Conservation (phyloP, 257 asterid species). For the Penstemon newberryi region DNA sequence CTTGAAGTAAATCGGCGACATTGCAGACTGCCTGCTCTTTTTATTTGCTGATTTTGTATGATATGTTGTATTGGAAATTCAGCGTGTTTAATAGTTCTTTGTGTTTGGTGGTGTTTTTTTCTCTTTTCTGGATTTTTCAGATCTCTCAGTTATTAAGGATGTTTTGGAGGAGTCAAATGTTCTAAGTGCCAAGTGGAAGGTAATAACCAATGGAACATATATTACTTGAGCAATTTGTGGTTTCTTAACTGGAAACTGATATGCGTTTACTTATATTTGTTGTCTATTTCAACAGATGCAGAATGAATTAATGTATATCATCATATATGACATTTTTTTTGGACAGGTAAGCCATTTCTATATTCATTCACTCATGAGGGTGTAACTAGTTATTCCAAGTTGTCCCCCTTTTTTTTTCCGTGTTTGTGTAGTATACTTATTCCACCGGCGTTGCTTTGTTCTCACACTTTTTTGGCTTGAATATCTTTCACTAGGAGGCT, state of each 20-base stretch:
- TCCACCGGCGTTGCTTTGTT: constrained; percentile 20
- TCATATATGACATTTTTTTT: constrained; percentile 75
- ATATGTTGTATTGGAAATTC: not conserved
- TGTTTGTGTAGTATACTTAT: not conserved
- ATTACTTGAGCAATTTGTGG: not conserved
- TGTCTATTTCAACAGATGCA: constrained; percentile 64
- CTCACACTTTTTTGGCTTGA: constrained; percentile 21
- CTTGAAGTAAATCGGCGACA: not conserved
- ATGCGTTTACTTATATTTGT: not conserved
- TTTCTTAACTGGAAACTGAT: not conserved
- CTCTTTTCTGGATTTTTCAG: constrained; percentile 35
- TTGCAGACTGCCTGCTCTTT: too few relatives aligned
- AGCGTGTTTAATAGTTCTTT: not conserved
- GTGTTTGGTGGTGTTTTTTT: not conserved
- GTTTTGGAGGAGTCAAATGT: constrained; percentile 60
- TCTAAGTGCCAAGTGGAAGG: constrained; percentile 82
- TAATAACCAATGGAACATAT: constrained; percentile 27
- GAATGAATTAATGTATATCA: constrained; percentile 64
- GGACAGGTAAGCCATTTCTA: constrained; percentile 58
- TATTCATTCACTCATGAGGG: not conserved
- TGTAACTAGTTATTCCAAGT: not conserved
- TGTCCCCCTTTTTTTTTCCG: not conserved
- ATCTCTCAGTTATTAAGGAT: constrained; percentile 75
- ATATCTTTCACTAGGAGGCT: constrained; percentile 46
- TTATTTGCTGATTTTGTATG: not conserved